Percentiles rank a stretch among this genome's conserved stretches.
phyloP scores from a whole-genome alignment of 805 yeast genomes.

The Yamadazyma scolyti region DNA sequence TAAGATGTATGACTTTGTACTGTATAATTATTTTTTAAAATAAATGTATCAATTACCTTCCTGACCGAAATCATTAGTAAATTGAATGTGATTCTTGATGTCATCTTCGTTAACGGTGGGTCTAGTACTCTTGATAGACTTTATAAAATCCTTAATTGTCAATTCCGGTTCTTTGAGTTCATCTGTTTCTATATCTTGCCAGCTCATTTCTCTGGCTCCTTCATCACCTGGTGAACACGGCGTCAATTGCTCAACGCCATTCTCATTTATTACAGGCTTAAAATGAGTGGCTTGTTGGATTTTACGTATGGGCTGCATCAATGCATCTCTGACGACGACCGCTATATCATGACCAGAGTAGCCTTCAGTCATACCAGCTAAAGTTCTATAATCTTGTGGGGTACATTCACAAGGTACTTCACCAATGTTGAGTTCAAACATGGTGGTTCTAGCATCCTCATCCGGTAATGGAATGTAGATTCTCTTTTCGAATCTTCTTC shows the following conservation, averaged over 20 bases:
- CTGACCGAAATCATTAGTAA: slow-evolving; percentile 94
- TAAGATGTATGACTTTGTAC: too few species aligned
- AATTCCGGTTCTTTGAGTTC: slow-evolving; percentile 87
- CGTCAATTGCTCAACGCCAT: slow-evolving; percentile 50
- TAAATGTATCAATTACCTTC: slow-evolving; percentile 66
- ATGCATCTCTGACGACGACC: slow-evolving; percentile 93
- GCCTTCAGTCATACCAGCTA: slow-evolving; percentile 94
- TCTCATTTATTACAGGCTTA: slow-evolving; percentile 50
- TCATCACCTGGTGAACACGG: slow-evolving; percentile 98
- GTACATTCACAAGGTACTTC: slow-evolving; percentile 79
- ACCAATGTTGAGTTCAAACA: slow-evolving; percentile 94
- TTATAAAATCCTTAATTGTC: slow-evolving; percentile 86
- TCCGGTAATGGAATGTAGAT: slow-evolving; percentile 96
- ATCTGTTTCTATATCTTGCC: slow-evolving; percentile 90
- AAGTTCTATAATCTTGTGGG: slow-evolving; percentile 65
- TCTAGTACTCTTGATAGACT: slow-evolving; percentile 85
- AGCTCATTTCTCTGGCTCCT: slow-evolving; percentile 82
- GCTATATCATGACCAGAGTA: slow-evolving; percentile 97
- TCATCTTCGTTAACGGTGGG: slow-evolving; percentile 93
- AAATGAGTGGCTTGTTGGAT: slow-evolving; percentile 96
- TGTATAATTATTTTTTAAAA: not conserved
- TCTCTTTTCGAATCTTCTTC: slow-evolving; percentile 94
- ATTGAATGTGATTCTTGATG: slow-evolving; percentile 75
- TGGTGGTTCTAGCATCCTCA: slow-evolving; percentile 81
- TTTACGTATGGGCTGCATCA: slow-evolving; percentile 96